phyloP scores from a whole-genome alignment of 805 yeast species.

The Nakazawaea ishiwadae region DNA sequence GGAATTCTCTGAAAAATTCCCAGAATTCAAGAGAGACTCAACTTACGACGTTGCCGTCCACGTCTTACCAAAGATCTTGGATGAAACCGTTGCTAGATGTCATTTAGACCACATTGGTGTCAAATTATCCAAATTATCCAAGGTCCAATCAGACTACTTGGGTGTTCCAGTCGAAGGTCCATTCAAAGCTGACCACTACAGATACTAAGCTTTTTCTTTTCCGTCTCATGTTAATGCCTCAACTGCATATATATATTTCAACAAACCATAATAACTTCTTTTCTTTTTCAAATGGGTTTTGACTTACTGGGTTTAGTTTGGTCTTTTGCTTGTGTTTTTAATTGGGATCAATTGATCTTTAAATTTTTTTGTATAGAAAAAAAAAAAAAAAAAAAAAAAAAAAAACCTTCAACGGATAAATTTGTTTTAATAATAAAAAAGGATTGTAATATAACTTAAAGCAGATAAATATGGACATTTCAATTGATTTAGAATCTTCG shows the following conservation, averaged over 20 bases:
- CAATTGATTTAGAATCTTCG: not conserved
- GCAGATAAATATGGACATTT: not conserved
- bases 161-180: constrained; percentile 93
- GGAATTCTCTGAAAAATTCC: constrained; percentile 71
- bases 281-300: not conserved
- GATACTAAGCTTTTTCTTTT: constrained; percentile 57
- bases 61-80: constrained; percentile 95
- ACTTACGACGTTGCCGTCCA: constrained; percentile 91
- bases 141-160: constrained; percentile 89
- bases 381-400: no score
- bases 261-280: no score
- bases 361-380: not conserved
- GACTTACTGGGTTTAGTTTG: not conserved
- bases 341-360: not conserved
- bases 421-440: not conserved
- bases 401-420: constrained; percentile 15
- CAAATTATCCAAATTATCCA: constrained; percentile 69
- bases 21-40: constrained; percentile 91
- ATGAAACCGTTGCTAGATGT: constrained; percentile 96
- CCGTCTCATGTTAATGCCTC: constrained; percentile 13
- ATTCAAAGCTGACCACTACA: constrained; percentile 96
- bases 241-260: constrained; percentile 14
- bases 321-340: not conserved
- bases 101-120: constrained; percentile 95
- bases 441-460: not conserved